Evolutionary conservation across 805 yeast genomes (phyloP).

Genomic region (Ogataea allantospora): DNA sequence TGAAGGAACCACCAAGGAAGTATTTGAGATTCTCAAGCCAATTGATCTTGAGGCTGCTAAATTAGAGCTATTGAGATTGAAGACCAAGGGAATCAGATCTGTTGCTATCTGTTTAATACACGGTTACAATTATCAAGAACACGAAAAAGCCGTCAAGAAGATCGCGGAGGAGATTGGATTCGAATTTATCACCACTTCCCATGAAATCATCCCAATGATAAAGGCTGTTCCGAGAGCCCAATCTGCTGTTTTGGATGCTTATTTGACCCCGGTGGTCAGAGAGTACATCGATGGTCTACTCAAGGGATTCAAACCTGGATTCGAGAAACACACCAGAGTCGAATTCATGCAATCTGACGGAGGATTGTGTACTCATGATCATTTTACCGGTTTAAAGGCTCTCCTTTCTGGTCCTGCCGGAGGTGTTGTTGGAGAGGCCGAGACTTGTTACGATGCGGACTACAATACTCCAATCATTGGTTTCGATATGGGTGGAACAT

Average conservation of each 20-base stretch:
- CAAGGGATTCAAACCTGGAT: slow-evolving; percentile 33
- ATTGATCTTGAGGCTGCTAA: slow-evolving; percentile 26
- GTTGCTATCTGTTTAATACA: slow-evolving; percentile 38
- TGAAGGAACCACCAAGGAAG: slow-evolving; percentile 40
- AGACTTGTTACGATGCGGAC: slow-evolving; percentile 46
- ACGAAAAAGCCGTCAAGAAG: slow-evolving; percentile 35
- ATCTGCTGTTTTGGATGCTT: slow-evolving; percentile 43
- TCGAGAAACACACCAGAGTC: slow-evolving; percentile 35
- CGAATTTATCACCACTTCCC: slow-evolving; percentile 37
- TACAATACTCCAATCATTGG: slow-evolving; percentile 30
- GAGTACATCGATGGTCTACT: slow-evolving; percentile 39
- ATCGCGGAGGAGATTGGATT: slow-evolving; percentile 50
- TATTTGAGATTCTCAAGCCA: slow-evolving; percentile 38
- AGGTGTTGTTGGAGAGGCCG: slow-evolving; percentile 58
- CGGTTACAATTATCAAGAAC: slow-evolving; percentile 39
- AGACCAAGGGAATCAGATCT: slow-evolving; percentile 31
- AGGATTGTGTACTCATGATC: slow-evolving; percentile 51
- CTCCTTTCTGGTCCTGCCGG: slow-evolving; percentile 62
- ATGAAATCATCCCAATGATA: slow-evolving; percentile 38
- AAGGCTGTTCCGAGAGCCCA: slow-evolving; percentile 41
- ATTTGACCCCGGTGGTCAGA: slow-evolving; percentile 41
- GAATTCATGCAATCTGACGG: slow-evolving; percentile 62
- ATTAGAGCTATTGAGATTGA: slow-evolving; percentile 25
- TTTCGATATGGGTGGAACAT: slow-evolving; percentile 41
- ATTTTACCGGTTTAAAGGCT: slow-evolving; percentile 53